These are phyloP conservation scores for Xenoacremonium recifei DNA, from an alignment of 2,329 filamentous ascomycete genomes.

Conservation along the genomic window DNA sequence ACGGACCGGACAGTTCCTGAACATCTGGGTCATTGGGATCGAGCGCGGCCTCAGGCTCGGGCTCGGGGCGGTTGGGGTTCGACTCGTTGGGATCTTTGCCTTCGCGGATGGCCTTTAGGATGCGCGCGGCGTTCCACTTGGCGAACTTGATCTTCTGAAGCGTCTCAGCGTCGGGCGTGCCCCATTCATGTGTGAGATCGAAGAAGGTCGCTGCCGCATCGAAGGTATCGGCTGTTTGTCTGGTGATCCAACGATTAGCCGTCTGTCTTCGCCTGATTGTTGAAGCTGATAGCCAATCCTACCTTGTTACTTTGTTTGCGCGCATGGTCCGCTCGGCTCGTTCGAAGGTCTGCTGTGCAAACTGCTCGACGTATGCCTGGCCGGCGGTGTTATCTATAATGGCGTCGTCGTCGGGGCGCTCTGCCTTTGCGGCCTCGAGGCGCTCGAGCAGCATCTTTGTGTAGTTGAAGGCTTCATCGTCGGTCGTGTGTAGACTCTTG, in stretches of 20 bases:
- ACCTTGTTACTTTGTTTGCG: constrained; percentile 81
- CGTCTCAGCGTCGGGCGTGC: constrained; percentile 68
- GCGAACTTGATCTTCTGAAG: constrained; percentile 90
- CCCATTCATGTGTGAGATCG: constrained; percentile 85
- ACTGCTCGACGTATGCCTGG: constrained; percentile 91
- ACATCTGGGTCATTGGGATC: constrained; percentile 66
- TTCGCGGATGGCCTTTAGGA: constrained; percentile 85
- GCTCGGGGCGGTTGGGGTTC: constrained; percentile 67
- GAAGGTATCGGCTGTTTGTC: constrained; percentile 91
- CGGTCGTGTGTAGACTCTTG: constrained; percentile 73
- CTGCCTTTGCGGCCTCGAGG: constrained; percentile 62
- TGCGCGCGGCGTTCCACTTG: constrained; percentile 92
- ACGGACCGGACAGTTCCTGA: constrained; percentile 42
- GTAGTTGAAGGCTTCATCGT: constrained; percentile 76
- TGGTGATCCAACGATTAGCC: constrained; percentile 29
- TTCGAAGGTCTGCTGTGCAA: constrained; percentile 83
- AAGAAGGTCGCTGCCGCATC: constrained; percentile 91
- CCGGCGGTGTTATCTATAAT: constrained; percentile 82
- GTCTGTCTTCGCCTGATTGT: too few relatives aligned
- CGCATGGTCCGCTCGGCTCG: constrained; percentile 80
- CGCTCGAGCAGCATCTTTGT: constrained; percentile 87
- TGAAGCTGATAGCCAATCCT: constrained; percentile 14
- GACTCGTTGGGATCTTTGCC: constrained; percentile 89
- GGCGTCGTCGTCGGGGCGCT: constrained; percentile 75
- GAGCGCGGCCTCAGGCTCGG: constrained; percentile 42